Base-by-base conservation (phyloP, 768 basidiomycete species). In the Trametes meyenii region DNA sequence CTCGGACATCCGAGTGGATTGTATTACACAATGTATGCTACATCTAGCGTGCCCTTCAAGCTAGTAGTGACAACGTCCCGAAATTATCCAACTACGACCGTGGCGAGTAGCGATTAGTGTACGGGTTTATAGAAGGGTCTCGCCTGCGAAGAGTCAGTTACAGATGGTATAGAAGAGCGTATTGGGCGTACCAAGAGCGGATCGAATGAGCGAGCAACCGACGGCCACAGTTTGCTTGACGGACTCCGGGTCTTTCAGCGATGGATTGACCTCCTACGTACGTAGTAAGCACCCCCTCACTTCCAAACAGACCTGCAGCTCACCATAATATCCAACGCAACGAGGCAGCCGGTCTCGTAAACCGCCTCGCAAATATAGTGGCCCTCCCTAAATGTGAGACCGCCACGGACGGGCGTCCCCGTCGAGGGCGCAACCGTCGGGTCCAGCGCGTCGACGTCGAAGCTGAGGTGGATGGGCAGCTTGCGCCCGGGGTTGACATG, bases 341-440 rank as follows among this genome's bases (percentile, higher is more conserved):
- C 95, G 19, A 99, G 83, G 60, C 90, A 83, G 6, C 95, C 95
- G 5, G 96, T 98, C 79, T 97, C 95, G 62, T 86, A 86, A 44
- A 98, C 84, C 5, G 91, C 88, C 76, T 98, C 95, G 66, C 92
- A 94, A 69, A 96, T 95, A 73, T 96, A 98, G 76, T 98, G 97
- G n/a, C 96, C 96, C 72, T 99, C 97, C 65, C 97, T 81, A 79
- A 98, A 99, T 21, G 92, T 95, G 63, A 99, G 77, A 12, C 97
- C 97, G 2, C 97, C 97, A 67, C 96, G 89, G 23, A 96, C 94
- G 24, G 94, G 94, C 46, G 94, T 96, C 19, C 94, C 94, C 46
- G 94, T 96, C 50, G 92, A 93, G 1, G 96, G 96, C n/a, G 97
- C 96, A 54, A 98, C 96, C 16, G 84, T 84, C 12, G 97, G 97